Conservation (phyloP, 805 yeast genomes). For the Hanseniaspora osmophila region DNA sequence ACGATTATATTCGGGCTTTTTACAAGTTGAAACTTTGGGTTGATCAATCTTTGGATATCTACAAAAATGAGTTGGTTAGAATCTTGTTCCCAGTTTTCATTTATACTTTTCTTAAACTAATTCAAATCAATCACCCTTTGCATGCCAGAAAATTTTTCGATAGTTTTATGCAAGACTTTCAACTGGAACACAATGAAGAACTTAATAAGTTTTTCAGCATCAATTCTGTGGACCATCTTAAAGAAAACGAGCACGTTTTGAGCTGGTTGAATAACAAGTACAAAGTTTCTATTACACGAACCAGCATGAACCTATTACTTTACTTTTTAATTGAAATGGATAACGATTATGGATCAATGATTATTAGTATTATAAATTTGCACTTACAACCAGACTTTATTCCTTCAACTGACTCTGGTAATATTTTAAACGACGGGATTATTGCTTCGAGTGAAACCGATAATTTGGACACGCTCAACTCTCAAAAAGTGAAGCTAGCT, state of each 20-base stretch:
- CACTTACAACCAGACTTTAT: conserved; percentile 41
- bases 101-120: conserved; percentile 70
- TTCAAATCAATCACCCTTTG: conserved; percentile 43
- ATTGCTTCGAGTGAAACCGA: conserved; percentile 31
- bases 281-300: conserved; percentile 60
- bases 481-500: conserved; percentile 67
- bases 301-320: conserved; percentile 69
- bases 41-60: conserved; percentile 79
- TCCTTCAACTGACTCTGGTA: conserved; percentile 23
- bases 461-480: conserved; percentile 42
- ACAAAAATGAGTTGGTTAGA: conserved; percentile 74
- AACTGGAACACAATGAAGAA: conserved; percentile 64
- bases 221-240: conserved; percentile 64
- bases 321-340: conserved; percentile 87
- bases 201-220: conserved; percentile 58
- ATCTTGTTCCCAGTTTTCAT: conserved; percentile 86
- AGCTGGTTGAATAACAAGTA: conserved; percentile 63
- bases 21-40: conserved; percentile 75
- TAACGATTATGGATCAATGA: conserved; percentile 76
- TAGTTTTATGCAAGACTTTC: conserved; percentile 59
- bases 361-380: conserved; percentile 77
- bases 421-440: conserved; percentile 21
- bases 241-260: conserved; percentile 70
- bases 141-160: conserved; percentile 67
- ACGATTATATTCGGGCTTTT: conserved; percentile 67